phyloP scores from a whole-genome alignment of 768 basidiomycete species.

The Grammothele lineata region DNA sequence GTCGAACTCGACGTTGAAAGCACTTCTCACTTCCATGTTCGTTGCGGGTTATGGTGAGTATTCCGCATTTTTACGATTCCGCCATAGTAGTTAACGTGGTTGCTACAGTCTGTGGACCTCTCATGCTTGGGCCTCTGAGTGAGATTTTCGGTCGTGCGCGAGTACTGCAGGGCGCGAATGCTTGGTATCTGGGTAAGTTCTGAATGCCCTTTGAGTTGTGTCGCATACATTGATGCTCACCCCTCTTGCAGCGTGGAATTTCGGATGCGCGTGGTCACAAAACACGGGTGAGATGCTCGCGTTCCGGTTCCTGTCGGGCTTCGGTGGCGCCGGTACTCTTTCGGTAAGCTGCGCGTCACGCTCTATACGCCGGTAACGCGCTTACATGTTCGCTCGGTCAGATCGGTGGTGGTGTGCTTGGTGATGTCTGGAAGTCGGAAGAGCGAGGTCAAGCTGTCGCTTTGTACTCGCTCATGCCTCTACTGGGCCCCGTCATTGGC shows the following conservation, averaged over 20 bases:
- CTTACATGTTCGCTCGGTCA: too few relatives aligned
- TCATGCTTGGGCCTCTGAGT: constrained; percentile 54
- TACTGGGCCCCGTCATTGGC: constrained; percentile 63
- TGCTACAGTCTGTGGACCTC: constrained; percentile 41
- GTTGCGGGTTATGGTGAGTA: constrained; percentile 54
- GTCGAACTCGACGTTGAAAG: constrained; percentile 42
- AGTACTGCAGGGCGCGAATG: constrained; percentile 59
- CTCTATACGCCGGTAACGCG: too few relatives aligned
- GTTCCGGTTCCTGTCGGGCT: constrained; percentile 64
- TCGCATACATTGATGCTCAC: not conserved
- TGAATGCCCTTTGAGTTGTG: not conserved
- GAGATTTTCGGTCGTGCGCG: constrained; percentile 68
- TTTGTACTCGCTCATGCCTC: constrained; percentile 59
- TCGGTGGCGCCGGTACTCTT: constrained; percentile 55
- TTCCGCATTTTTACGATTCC: constrained; percentile 1
- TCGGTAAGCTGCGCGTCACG: too few relatives aligned
- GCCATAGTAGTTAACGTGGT: constrained; percentile 5
- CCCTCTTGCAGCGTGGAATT: constrained; percentile 46
- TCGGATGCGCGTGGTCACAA: constrained; percentile 55
- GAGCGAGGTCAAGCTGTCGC: constrained; percentile 64
- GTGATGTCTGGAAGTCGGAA: constrained; percentile 59
- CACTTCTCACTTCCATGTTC: constrained; percentile 58
- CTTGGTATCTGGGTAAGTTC: constrained; percentile 56
- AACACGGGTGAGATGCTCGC: constrained; percentile 54
- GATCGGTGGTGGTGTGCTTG: constrained; percentile 61